Conservation (phyloP, 257 asterid species). For the Paulownia fortunei region DNA sequence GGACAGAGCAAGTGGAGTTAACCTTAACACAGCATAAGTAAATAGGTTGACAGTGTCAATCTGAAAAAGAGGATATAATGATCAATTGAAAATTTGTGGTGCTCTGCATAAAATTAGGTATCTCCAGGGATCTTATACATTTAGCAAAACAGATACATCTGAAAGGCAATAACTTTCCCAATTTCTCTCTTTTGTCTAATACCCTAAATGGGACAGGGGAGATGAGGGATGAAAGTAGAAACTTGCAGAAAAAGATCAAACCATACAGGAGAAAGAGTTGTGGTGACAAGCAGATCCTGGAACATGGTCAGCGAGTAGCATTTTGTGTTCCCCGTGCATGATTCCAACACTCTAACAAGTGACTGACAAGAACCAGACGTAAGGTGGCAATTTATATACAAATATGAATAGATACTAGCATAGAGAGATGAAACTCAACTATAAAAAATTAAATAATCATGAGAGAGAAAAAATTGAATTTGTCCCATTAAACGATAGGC, state of each 20-base stretch:
- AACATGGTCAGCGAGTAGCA: constrained; percentile 86
- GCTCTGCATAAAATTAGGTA: not conserved
- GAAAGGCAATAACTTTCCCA: not conserved
- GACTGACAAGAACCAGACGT: constrained; percentile 65
- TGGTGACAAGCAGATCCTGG: constrained; percentile 94
- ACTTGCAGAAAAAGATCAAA: constrained; percentile 39
- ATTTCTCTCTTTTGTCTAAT: constrained; percentile 16
- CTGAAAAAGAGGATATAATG: constrained; percentile 48
- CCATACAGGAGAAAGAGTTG: constrained; percentile 91
- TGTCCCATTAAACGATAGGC: not conserved
- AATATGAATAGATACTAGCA: constrained; percentile 2
- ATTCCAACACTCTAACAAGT: constrained; percentile 77
- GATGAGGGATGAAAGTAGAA: constrained; percentile 8
- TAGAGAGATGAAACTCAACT: no score
- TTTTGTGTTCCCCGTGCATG: constrained; percentile 64
- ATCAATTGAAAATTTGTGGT: not conserved
- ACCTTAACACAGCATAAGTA: constrained; percentile 86
- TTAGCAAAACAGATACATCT: constrained; percentile 18
- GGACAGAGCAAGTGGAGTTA: constrained; percentile 89
- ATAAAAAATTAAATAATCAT: no score
- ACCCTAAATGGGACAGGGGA: constrained; percentile 7
- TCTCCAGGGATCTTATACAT: not conserved
- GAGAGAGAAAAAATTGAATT: no score
- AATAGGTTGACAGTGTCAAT: constrained; percentile 77
- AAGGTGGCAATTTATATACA: constrained; percentile 29